Evolutionary conservation across 2,329 filamentous ascomycete genomes (phyloP).

Genomic region (Aspergillus sp.): DNA sequence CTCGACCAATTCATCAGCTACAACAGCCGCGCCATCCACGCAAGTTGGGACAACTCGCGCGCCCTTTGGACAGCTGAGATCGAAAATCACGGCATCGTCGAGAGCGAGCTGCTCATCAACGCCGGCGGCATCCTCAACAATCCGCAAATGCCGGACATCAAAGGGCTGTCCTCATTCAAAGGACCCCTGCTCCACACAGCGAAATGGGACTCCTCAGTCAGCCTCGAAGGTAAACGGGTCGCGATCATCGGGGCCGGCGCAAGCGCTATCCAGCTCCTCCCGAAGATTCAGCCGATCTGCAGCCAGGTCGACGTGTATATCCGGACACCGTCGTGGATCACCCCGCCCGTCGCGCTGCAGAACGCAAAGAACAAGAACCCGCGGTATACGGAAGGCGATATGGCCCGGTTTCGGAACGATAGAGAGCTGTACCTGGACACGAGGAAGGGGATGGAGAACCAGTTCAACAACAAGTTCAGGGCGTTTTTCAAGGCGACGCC

Average conservation of each 20-base stretch:
- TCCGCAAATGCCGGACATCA: constrained; percentile 2
- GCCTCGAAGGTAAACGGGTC: background rate
- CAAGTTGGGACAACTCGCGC: background rate
- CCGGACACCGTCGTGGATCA: background rate
- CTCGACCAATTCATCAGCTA: background rate
- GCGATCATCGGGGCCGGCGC: background rate
- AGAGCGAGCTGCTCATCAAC: constrained; percentile 3
- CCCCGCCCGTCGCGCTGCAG: background rate
- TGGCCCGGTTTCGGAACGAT: background rate
- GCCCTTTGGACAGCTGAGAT: background rate
- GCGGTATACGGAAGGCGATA: background rate
- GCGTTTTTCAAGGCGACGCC: background rate
- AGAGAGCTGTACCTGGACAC: background rate
- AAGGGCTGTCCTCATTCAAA: background rate
- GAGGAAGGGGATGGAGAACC: background rate
- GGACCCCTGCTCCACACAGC: background rate
- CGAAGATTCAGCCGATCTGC: background rate
- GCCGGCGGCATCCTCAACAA: constrained; percentile 5
- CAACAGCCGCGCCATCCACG: background rate
- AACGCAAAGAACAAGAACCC: background rate
- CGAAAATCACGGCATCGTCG: background rate
- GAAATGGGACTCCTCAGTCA: background rate
- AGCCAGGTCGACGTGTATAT: background rate
- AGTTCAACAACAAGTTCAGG: background rate
- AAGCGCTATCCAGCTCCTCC: background rate